Evolutionary conservation across 176 grass and related monocot genomes (phyloP).

Genomic region (Phoenix roebelenii): DNA sequence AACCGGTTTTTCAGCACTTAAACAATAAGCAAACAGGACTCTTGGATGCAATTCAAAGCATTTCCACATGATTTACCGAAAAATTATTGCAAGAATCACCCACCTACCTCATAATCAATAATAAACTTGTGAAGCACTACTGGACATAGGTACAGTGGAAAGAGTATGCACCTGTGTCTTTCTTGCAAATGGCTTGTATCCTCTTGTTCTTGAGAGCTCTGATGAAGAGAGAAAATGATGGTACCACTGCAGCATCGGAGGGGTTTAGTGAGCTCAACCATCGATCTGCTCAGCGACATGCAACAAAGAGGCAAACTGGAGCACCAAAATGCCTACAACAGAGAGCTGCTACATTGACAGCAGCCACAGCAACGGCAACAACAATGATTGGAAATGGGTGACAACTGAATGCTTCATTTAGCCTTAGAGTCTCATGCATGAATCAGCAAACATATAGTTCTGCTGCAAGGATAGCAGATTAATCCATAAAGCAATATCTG

Average conservation of each 20-base stretch:
- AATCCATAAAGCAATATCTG: too few relatives aligned
- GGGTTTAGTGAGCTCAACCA: neutral
- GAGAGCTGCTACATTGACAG: neutral
- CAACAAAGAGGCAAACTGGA: neutral
- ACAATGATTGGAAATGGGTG: slow-evolving; percentile 32
- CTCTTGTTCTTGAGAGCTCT: slow-evolving; percentile 49
- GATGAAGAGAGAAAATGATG: neutral
- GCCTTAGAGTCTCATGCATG: slow-evolving; percentile 18
- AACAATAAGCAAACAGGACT: neutral
- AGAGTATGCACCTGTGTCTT: slow-evolving; percentile 3
- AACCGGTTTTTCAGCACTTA: neutral
- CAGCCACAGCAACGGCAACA: neutral
- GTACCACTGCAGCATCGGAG: neutral
- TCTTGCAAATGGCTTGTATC: slow-evolving; percentile 50
- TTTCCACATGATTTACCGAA: slow-evolving; percentile 26
- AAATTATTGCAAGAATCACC: slow-evolving; percentile 19
- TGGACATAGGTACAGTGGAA: slow-evolving; percentile 23
- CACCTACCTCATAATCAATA: slow-evolving; percentile 21
- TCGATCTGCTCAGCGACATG: slow-evolving; percentile 11
- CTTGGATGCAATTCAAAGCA: slow-evolving; percentile 1
- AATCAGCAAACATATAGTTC: neutral
- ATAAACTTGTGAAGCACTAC: neutral
- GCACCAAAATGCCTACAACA: neutral
- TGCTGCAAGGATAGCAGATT: too few relatives aligned
- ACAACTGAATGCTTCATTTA: slow-evolving; percentile 31